These are phyloP conservation scores for Coprinopsis sp. DNA, from an alignment of 768 basidiomycete genomes.

Conservation along the genomic window DNA sequence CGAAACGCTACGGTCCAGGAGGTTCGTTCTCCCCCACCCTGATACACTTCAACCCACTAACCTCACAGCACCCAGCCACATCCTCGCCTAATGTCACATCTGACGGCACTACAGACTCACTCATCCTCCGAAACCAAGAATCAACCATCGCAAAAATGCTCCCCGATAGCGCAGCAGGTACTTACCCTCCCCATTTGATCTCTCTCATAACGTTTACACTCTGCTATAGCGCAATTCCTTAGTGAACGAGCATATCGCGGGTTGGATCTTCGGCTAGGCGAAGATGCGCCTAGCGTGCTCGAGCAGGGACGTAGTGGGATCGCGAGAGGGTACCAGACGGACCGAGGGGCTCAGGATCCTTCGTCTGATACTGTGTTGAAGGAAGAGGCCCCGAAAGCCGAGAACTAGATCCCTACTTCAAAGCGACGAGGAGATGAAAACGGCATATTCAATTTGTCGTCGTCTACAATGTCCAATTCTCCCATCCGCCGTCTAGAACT, in stretches of 20 bases:
- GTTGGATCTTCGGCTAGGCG: constrained; percentile 69
- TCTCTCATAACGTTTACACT: constrained; percentile 5
- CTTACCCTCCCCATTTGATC: constrained; percentile 14
- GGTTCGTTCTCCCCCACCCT: constrained; percentile 11
- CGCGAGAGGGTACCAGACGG: constrained; percentile 79
- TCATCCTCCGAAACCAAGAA: constrained; percentile 65
- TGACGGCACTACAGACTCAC: constrained; percentile 23
- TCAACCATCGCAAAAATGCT: constrained; percentile 49
- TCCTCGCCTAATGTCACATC: neutral
- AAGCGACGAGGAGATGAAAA: too few relatives aligned
- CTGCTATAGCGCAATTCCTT: constrained; percentile 59
- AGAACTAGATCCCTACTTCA: too few relatives aligned
- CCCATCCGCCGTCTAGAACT: too few relatives aligned
- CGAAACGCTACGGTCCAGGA: constrained; percentile 67
- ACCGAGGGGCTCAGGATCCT: constrained; percentile 17
- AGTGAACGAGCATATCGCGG: constrained; percentile 70
- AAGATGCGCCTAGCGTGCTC: constrained; percentile 74
- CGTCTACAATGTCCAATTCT: too few relatives aligned
- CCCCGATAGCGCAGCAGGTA: constrained; percentile 69
- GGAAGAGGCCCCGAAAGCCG: too few relatives aligned
- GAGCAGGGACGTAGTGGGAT: constrained; percentile 91
- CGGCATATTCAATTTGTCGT: too few relatives aligned
- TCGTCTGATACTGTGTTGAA: too few relatives aligned
- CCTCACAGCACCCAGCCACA: constrained; percentile 8
- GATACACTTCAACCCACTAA: neutral